Evolutionary conservation across 2,329 filamentous ascomycete species (phyloP).

Genomic region (Botrytis fragariae): DNA sequence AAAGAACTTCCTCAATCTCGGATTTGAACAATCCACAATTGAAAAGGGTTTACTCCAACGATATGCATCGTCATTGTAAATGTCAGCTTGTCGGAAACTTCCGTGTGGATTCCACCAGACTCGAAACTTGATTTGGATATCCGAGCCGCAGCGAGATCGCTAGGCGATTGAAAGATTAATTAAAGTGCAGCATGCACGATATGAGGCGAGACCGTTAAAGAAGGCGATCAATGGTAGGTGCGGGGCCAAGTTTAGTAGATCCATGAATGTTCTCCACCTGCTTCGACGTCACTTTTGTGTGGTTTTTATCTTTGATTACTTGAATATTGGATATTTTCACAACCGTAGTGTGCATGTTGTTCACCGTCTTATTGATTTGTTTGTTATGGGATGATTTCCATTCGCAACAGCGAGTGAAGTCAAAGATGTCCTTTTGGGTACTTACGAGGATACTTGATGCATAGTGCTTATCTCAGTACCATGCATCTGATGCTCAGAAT

Average conservation of each 20-base stretch:
- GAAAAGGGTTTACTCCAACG: not conserved
- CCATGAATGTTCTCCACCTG: not conserved
- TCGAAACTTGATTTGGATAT: not conserved
- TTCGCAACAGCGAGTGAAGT: not conserved
- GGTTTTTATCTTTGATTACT: not conserved
- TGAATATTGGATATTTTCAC: not conserved
- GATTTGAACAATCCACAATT: not conserved
- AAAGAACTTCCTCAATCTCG: not conserved
- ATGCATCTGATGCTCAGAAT: not conserved
- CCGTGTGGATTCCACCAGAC: not conserved
- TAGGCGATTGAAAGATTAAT: not conserved
- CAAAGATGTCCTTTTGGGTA: not conserved
- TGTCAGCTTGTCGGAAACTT: not conserved
- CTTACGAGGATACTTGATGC: not conserved
- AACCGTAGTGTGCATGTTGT: not conserved
- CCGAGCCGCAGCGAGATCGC: not conserved
- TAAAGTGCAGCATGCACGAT: not conserved
- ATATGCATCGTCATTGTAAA: not conserved
- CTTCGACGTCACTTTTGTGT: not conserved
- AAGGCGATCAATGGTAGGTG: not conserved
- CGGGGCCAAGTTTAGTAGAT: not conserved
- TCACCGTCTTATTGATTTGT: not conserved
- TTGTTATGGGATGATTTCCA: not conserved
- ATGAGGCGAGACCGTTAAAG: not conserved
- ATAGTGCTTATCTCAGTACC: not conserved